phyloP scores from a whole-genome alignment of 495 filamentous ascomycete species.

The Cercophora scortea region DNA sequence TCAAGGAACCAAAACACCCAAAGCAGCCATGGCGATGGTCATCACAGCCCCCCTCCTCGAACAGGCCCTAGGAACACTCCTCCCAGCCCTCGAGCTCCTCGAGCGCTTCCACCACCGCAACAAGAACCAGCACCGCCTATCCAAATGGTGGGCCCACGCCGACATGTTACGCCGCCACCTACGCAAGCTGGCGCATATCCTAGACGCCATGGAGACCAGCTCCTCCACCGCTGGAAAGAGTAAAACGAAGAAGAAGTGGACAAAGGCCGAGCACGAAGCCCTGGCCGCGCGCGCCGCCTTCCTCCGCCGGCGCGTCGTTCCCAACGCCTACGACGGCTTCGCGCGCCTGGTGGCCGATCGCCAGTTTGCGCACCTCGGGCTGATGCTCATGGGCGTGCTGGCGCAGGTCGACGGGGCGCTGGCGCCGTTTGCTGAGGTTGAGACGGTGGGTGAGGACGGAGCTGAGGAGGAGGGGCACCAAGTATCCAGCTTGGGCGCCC shows the following conservation, averaged over 20 bases:
- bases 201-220: conserved; percentile 19
- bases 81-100: conserved; percentile 36
- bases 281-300: too few species aligned
- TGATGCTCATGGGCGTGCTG: conserved; percentile 59
- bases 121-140: conserved; percentile 67
- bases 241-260: neutral
- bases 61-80: conserved; percentile 6
- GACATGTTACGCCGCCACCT: conserved; percentile 57
- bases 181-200: conserved; percentile 38
- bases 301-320: neutral
- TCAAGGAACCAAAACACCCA: too few species aligned
- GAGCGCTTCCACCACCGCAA: conserved; percentile 67
- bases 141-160: conserved; percentile 68
- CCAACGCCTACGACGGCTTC: conserved; percentile 42
- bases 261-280: too few species aligned
- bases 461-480: neutral
- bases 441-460: too few species aligned
- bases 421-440: conserved; percentile 12
- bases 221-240: conserved; percentile 7
- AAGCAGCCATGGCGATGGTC: too few species aligned
- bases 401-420: conserved; percentile 49
- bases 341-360: conserved; percentile 60
- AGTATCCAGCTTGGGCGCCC: neutral
- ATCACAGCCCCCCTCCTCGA: too few species aligned
- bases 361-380: conserved; percentile 72